Conservation (phyloP, 306 rosid genomes). For the Cotoneaster glaucophyllus region DNA sequence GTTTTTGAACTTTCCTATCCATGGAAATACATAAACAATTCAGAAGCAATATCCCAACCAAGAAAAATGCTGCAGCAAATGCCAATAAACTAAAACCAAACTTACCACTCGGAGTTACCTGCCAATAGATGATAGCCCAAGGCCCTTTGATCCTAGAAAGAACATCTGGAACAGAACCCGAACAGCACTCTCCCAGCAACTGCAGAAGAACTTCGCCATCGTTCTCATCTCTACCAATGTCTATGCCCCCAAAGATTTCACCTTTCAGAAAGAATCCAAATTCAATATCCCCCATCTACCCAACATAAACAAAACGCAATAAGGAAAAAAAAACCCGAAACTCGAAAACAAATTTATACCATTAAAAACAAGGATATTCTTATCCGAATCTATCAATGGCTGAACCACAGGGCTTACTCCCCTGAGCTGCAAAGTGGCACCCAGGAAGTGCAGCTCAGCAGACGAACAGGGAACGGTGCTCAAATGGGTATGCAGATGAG, state of each 20-base stretch:
- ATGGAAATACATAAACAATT: constrained; percentile 10
- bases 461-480: background rate
- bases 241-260: constrained; percentile 80
- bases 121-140: constrained; percentile 94
- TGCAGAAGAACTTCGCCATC: constrained; percentile 70
- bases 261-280: constrained; percentile 34
- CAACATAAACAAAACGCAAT: background rate
- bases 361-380: constrained; percentile 69
- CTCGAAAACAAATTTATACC: constrained; percentile 32
- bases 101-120: constrained; percentile 85
- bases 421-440: constrained; percentile 79
- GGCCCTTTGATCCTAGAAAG: constrained; percentile 79
- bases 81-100: constrained; percentile 22
- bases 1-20: constrained; percentile 63
- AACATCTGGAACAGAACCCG: constrained; percentile 39
- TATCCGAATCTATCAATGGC: constrained; percentile 53
- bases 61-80: background rate
- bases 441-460: constrained; percentile 55
- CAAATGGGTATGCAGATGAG: background rate
- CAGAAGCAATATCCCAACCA: constrained; percentile 5
- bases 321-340: background rate
- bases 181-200: constrained; percentile 48
- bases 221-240: constrained; percentile 46
- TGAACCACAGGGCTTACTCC: constrained; percentile 60
- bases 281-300: constrained; percentile 8